phyloP scores from a whole-genome alignment of 768 basidiomycete genomes.

The Neoboletus magnificus region DNA sequence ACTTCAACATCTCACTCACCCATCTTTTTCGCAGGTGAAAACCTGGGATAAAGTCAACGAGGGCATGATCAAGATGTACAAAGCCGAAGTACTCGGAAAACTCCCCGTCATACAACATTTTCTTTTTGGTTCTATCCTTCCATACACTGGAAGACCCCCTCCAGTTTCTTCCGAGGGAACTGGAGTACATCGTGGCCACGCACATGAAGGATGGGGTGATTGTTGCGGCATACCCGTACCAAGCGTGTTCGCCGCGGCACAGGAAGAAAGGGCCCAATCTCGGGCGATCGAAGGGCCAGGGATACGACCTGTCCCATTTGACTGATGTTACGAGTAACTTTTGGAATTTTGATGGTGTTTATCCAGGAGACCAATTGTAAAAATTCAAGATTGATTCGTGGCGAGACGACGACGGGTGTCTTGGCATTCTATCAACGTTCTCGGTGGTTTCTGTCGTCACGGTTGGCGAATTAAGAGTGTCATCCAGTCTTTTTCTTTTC shows the following conservation, averaged over 20 bases:
- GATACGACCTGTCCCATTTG: conserved; percentile 78
- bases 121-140: conserved; percentile 80
- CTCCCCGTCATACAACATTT: conserved; percentile 97
- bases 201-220: conserved; percentile 74
- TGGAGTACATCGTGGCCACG: conserved; percentile 19
- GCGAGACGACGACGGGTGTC: not conserved
- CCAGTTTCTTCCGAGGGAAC: conserved; percentile 28
- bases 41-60: conserved; percentile 96
- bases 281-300: conserved; percentile 53
- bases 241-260: conserved; percentile 73
- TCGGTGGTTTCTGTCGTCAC: too few relatives aligned
- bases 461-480: not conserved
- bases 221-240: conserved; percentile 91
- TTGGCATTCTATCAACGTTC: not conserved
- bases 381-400: not conserved
- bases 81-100: conserved; percentile 91
- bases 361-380: too few relatives aligned
- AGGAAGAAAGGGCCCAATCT: conserved; percentile 38
- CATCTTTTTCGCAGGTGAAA: conserved; percentile 52
- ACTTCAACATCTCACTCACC: not conserved
- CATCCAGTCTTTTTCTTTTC: not conserved
- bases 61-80: conserved; percentile 98
- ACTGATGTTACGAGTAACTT: conserved; percentile 37
- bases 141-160: conserved; percentile 59
- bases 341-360: not conserved